These are phyloP conservation scores for Pseudocercospora fuligena DNA, from an alignment of 2,329 filamentous ascomycete genomes.

Conservation along the genomic window DNA sequence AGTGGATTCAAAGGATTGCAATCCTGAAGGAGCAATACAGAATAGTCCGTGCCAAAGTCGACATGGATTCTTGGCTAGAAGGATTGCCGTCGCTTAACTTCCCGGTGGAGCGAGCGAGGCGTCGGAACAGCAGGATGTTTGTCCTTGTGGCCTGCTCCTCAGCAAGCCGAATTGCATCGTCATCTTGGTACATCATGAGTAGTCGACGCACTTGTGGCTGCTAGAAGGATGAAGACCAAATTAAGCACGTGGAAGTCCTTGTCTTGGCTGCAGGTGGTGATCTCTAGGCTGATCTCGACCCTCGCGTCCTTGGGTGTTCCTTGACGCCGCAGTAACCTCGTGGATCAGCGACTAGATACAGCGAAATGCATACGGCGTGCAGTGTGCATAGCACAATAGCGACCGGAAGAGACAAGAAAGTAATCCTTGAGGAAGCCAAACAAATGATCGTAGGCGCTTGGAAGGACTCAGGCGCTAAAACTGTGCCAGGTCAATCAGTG, in stretches of 20 bases:
- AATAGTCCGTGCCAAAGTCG: slow-evolving; percentile 8
- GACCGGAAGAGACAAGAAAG: neutral
- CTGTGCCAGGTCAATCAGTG: neutral
- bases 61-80: slow-evolving; percentile 9
- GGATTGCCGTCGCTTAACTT: slow-evolving; percentile 18
- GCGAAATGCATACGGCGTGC: neutral
- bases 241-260: neutral
- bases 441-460: neutral
- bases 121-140: slow-evolving; percentile 9
- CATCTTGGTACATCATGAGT: slow-evolving; percentile 8
- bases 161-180: neutral
- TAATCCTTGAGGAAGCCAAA: neutral
- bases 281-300: neutral
- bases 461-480: neutral
- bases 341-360: neutral
- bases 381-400: neutral
- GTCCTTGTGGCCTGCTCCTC: neutral
- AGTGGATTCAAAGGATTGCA: slow-evolving; percentile 9
- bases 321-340: neutral
- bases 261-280: neutral
- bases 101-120: slow-evolving; percentile 19
- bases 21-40: slow-evolving; percentile 23
- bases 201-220: neutral
- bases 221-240: neutral
- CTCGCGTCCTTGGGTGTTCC: neutral